Percentiles rank a stretch among this genome's conserved stretches.
Evolutionary conservation across 2,329 filamentous ascomycete genomes (phyloP).

Genomic region (Paecilomyces variotii): DNA sequence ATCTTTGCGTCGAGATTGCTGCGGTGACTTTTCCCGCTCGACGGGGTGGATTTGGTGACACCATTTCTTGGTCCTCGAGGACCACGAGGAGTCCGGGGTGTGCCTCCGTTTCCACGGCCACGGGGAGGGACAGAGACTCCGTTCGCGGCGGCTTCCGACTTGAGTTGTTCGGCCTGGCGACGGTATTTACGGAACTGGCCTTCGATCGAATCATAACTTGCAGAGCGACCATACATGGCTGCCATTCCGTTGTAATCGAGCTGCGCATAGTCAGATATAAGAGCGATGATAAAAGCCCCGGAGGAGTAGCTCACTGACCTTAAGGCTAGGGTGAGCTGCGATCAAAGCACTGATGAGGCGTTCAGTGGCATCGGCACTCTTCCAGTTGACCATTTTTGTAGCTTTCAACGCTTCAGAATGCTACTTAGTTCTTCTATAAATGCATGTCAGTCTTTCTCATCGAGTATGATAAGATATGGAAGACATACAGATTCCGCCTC

Average conservation of each 20-base stretch:
- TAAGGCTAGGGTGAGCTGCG: constrained; percentile 18
- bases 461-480: not conserved
- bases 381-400: constrained; percentile 25
- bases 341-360: constrained; percentile 20
- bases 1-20: not conserved
- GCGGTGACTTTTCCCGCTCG: not conserved
- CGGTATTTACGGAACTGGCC: constrained; percentile 40
- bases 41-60: constrained; percentile 8
- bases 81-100: constrained; percentile 10
- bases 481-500: not conserved
- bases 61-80: constrained; percentile 9
- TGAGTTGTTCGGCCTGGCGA: constrained; percentile 29
- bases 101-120: constrained; percentile 1
- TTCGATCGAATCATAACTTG: constrained; percentile 43
- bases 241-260: constrained; percentile 39
- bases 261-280: constrained; percentile 18
- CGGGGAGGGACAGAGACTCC: constrained; percentile 8
- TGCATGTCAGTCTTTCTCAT: too few species aligned
- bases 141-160: constrained; percentile 13
- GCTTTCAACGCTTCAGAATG: not conserved
- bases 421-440: not conserved
- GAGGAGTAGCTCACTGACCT: constrained; percentile 9
- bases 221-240: constrained; percentile 36
- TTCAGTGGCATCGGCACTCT: constrained; percentile 13
- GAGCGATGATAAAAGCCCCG: too few species aligned